Conservation (phyloP, 2,329 filamentous ascomycete genomes). For the Alternaria infectoria region DNA sequence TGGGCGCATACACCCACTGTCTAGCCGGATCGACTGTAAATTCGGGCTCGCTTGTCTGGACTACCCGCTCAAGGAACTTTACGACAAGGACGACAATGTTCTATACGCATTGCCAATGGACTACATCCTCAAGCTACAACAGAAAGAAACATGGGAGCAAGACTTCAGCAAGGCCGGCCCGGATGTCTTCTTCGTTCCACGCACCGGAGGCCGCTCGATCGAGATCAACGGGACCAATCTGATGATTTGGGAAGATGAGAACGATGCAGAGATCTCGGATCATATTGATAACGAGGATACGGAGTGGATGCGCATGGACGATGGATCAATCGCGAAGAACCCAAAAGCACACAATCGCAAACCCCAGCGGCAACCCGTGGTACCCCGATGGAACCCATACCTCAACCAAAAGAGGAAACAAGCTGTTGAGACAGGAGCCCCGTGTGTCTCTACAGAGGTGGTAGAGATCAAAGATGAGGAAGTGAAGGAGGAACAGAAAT, state of each 20-base stretch:
- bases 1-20: conserved; percentile 48
- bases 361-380: conserved; percentile 29
- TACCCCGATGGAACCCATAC: conserved; percentile 45
- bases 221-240: conserved; percentile 48
- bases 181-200: conserved; percentile 46
- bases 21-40: conserved; percentile 47
- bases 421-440: conserved; percentile 20
- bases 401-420: conserved; percentile 37
- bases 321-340: conserved; percentile 47
- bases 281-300: conserved; percentile 46
- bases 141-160: conserved; percentile 47
- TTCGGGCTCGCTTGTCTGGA: conserved; percentile 46
- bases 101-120: conserved; percentile 50
- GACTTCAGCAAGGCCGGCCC: conserved; percentile 33
- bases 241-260: conserved; percentile 51
- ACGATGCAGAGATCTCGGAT: conserved; percentile 47
- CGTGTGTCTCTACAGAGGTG: conserved; percentile 31
- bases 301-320: conserved; percentile 46
- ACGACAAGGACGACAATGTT: conserved; percentile 47
- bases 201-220: conserved; percentile 45
- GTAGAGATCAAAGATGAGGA: conserved; percentile 20
- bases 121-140: conserved; percentile 47
- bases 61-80: conserved; percentile 44
- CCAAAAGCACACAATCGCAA: conserved; percentile 43
- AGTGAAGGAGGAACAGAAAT: conserved; percentile 18